Conservation (phyloP, 148 eudicot species). For the Suaeda aralocaspica region DNA sequence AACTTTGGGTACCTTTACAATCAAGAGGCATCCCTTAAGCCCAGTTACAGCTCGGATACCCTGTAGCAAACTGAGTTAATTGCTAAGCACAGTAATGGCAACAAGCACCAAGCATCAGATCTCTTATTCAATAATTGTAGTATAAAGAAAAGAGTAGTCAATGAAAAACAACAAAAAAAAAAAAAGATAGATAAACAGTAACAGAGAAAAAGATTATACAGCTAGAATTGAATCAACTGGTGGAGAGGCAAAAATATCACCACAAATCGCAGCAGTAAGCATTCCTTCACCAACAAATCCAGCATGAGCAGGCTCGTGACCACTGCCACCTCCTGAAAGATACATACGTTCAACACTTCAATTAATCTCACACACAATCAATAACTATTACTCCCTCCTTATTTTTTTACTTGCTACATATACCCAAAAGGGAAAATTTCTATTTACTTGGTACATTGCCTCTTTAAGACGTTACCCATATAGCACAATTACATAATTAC, state of each 20-base stretch:
- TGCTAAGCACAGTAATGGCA: background rate
- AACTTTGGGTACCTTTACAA: slow-evolving; percentile 65
- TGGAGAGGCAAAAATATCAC: slow-evolving; percentile 97
- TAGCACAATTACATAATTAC: no score
- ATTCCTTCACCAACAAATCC: slow-evolving; percentile 98
- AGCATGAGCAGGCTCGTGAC: slow-evolving; percentile 99
- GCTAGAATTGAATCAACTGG: slow-evolving; percentile 85
- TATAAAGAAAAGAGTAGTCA: no score
- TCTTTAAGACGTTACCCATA: no score
- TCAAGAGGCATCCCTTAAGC: slow-evolving; percentile 83
- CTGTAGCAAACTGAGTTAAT: slow-evolving; percentile 31
- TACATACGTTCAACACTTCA: background rate
- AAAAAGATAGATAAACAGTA: background rate
- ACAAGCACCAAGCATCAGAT: background rate
- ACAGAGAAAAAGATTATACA: slow-evolving; percentile 36
- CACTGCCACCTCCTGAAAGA: slow-evolving; percentile 91
- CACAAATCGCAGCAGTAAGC: slow-evolving; percentile 97
- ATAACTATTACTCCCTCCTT: no score
- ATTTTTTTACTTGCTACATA: no score
- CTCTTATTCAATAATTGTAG: background rate
- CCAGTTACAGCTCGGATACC: slow-evolving; percentile 98
- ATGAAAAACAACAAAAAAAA: no score
- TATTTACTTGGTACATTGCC: no score
- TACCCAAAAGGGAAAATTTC: no score
- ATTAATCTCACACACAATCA: no score